Percentiles rank a stretch among this genome's conserved stretches.
Evolutionary conservation across 2,329 filamentous ascomycete species (phyloP).

Genomic region (Ascochyta viciae-villosae): DNA sequence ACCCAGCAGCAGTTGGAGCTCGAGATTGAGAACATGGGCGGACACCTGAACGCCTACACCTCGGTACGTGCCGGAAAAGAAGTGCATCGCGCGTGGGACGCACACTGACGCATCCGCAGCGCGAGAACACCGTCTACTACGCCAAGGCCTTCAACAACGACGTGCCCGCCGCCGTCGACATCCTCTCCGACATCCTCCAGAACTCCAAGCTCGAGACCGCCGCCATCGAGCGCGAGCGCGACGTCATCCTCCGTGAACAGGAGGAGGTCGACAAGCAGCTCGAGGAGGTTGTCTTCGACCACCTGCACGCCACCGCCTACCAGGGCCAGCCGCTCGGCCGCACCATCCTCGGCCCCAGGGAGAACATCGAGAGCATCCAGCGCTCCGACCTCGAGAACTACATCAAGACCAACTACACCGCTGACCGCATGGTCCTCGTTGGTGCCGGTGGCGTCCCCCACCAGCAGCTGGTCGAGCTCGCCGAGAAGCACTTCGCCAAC

Average conservation of each 20-base stretch:
- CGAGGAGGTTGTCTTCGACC: slow-evolving; percentile 99
- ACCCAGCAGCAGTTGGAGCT: slow-evolving; percentile 97
- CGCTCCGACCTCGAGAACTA: slow-evolving; percentile 90
- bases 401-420: slow-evolving; percentile 99
- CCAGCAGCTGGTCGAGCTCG: slow-evolving; percentile 90
- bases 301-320: slow-evolving; percentile 97
- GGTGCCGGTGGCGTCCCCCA: slow-evolving; percentile 94
- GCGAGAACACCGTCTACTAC: slow-evolving; percentile 99
- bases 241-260: slow-evolving; percentile 97
- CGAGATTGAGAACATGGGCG: slow-evolving; percentile 99
- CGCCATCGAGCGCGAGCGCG: slow-evolving; percentile 96
- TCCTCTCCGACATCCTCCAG: slow-evolving; percentile 98
- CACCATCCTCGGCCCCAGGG: slow-evolving; percentile 94
- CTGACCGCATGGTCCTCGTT: slow-evolving; percentile 98
- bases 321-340: slow-evolving; percentile 95
- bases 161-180: slow-evolving; percentile 94
- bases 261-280: slow-evolving; percentile 99
- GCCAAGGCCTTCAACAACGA: slow-evolving; percentile 99
- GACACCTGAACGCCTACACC: slow-evolving; percentile 98
- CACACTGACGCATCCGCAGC: slow-evolving; percentile 60
- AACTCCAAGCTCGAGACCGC: slow-evolving; percentile 96
- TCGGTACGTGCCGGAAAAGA: slow-evolving; percentile 69
- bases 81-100: slow-evolving; percentile 8
- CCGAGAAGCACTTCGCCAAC: slow-evolving; percentile 90
- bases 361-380: slow-evolving; percentile 98